A percentile compares a stretch with the other conserved stretches of the same genome.
Evolutionary conservation across 257 asterid genomes (phyloP).

Genomic region (Solanum chaucha): DNA sequence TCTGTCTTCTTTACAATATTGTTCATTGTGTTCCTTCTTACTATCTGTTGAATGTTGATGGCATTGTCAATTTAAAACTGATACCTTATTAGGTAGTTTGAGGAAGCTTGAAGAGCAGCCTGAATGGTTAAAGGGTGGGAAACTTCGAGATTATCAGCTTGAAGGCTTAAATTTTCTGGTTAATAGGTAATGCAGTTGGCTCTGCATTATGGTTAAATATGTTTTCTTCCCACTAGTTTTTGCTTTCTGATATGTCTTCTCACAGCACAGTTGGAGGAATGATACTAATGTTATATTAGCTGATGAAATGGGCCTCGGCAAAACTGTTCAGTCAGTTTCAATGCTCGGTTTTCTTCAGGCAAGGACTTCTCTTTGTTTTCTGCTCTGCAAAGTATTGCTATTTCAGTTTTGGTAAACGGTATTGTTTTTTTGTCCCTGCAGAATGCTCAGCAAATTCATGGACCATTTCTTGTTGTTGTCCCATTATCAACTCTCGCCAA

Average conservation of each 20-base stretch:
- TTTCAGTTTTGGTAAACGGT: not conserved
- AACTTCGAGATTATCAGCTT: conserved; percentile 98
- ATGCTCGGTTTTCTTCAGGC: conserved; percentile 99
- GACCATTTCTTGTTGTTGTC: conserved; percentile 98
- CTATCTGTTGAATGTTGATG: not conserved
- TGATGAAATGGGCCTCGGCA: conserved; percentile 99
- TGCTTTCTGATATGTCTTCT: conserved; percentile 38
- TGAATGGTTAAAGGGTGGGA: conserved; percentile 95
- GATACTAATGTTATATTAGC: conserved; percentile 97
- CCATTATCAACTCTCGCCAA: conserved; percentile 93
- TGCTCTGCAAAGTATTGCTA: not conserved
- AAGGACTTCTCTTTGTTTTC: not conserved
- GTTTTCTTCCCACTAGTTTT: conserved; percentile 5
- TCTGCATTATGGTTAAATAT: conserved; percentile 7
- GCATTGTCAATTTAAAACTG: not conserved
- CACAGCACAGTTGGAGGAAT: conserved; percentile 91
- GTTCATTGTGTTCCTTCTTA: not conserved
- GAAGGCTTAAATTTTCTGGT: conserved; percentile 97
- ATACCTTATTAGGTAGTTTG: conserved; percentile 62
- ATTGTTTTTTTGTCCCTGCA: conserved; percentile 25
- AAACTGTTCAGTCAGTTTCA: conserved; percentile 97
- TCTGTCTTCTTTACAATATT: not conserved
- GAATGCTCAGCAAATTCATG: conserved; percentile 90
- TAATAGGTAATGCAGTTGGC: conserved; percentile 64
- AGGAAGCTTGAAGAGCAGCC: conserved; percentile 99